Conservation (phyloP, 768 basidiomycete genomes). For the Termitomyces sp. region DNA sequence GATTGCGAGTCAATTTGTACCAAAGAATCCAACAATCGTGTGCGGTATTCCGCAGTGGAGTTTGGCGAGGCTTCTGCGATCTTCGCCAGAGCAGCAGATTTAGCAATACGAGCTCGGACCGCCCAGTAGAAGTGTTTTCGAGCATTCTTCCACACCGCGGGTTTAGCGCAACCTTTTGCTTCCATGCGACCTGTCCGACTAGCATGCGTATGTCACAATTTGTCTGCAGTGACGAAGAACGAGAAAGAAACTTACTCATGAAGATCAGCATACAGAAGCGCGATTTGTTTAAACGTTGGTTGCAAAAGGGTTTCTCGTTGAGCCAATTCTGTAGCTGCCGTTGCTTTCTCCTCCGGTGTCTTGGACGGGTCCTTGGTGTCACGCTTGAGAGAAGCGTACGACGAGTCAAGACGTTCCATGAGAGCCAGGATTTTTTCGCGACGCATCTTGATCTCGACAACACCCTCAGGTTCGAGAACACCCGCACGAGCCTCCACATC, state of each 20-base stretch:
- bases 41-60: constrained; percentile 60
- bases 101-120: constrained; percentile 74
- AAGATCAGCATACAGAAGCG: constrained; percentile 90
- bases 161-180: constrained; percentile 91
- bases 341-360: constrained; percentile 67
- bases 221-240: constrained; percentile 6
- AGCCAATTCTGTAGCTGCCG: constrained; percentile 61
- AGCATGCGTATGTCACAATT: constrained; percentile 3
- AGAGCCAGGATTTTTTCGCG: constrained; percentile 84
- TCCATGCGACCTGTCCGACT: constrained; percentile 96
- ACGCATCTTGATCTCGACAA: constrained; percentile 97
- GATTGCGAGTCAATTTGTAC: constrained; percentile 46
- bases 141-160: constrained; percentile 83
- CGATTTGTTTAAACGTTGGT: constrained; percentile 92
- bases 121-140: constrained; percentile 94
- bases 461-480: constrained; percentile 94
- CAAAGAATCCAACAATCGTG: constrained; percentile 56
- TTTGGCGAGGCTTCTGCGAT: constrained; percentile 71
- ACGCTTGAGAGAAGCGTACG: constrained; percentile 75
- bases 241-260: constrained; percentile 67
- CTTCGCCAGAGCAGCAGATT: constrained; percentile 54
- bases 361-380: constrained; percentile 73
- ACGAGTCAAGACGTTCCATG: constrained; percentile 91
- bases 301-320: constrained; percentile 75
- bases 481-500: constrained; percentile 95